Evolutionary conservation across 495 filamentous ascomycete species (phyloP).

Genomic region (Tuber microsphaerosporum): DNA sequence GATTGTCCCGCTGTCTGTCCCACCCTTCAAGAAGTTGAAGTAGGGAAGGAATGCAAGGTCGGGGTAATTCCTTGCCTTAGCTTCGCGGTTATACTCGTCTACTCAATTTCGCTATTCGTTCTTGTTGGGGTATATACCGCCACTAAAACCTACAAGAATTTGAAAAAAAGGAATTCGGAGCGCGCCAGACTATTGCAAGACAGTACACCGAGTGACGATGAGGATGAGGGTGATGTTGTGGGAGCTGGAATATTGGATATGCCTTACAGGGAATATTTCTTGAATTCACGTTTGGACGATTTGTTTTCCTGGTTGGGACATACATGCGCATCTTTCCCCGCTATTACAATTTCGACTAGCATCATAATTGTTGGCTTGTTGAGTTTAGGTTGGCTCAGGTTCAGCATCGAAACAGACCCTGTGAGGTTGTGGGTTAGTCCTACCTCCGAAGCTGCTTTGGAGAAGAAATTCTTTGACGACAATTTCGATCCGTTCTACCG

Average conservation of each 20-base stretch:
- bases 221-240: slow-evolving; percentile 72
- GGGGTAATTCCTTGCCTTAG: slow-evolving; percentile 83
- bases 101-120: slow-evolving; percentile 63
- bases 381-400: slow-evolving; percentile 78
- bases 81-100: slow-evolving; percentile 81
- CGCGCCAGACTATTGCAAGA: slow-evolving; percentile 80
- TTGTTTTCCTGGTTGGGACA: slow-evolving; percentile 78
- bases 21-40: slow-evolving; percentile 62
- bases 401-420: slow-evolving; percentile 78
- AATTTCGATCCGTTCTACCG: slow-evolving; percentile 95
- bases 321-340: slow-evolving; percentile 72
- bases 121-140: slow-evolving; percentile 60
- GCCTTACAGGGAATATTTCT: slow-evolving; percentile 61
- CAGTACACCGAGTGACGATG: slow-evolving; percentile 73
- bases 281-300: slow-evolving; percentile 72
- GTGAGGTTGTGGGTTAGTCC: slow-evolving; percentile 94
- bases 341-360: slow-evolving; percentile 66
- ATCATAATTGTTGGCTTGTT: slow-evolving; percentile 64
- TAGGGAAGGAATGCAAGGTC: slow-evolving; percentile 66
- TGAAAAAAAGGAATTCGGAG: slow-evolving; percentile 66
- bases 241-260: slow-evolving; percentile 64
- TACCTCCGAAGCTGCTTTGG: slow-evolving; percentile 77
- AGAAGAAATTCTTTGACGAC: slow-evolving; percentile 90
- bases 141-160: slow-evolving; percentile 66
- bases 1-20: slow-evolving; percentile 84